These are phyloP conservation scores for Botrytis squamosa DNA, from an alignment of 2,329 filamentous ascomycete species.

Conservation along the genomic window DNA sequence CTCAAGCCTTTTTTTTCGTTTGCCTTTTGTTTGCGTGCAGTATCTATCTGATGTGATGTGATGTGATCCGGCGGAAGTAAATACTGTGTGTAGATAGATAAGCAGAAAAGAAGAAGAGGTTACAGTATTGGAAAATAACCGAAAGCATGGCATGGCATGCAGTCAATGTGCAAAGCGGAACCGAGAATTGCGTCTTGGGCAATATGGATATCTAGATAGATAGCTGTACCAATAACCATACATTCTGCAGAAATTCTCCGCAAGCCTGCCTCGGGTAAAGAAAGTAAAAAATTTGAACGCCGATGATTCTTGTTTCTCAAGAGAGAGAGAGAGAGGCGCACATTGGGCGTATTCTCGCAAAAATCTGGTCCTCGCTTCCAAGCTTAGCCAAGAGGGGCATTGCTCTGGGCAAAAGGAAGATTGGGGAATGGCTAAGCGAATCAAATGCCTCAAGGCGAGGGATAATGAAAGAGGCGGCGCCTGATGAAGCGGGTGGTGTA, in stretches of 20 bases:
- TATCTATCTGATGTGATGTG: not conserved
- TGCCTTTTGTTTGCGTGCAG: not conserved
- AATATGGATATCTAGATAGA: not conserved
- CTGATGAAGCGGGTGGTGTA: not conserved
- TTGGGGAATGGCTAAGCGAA: not conserved
- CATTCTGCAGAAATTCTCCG: not conserved
- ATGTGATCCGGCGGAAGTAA: too few relatives aligned
- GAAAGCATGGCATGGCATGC: not conserved
- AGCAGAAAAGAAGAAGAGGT: not conserved
- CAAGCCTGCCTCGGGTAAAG: not conserved
- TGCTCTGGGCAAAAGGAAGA: constrained; percentile 13
- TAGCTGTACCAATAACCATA: not conserved
- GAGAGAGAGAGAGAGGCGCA: not conserved
- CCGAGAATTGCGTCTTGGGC: not conserved
- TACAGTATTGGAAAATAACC: not conserved
- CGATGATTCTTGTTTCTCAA: not conserved
- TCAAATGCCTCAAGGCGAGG: not conserved
- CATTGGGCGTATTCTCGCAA: not conserved
- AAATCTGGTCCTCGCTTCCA: not conserved
- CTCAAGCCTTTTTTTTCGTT: not conserved
- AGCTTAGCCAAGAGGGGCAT: constrained; percentile 18
- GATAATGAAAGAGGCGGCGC: not conserved
- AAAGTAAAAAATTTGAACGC: not conserved
- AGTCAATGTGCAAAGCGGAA: not conserved
- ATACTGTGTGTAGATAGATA: too few relatives aligned